A percentile compares a stretch with the other conserved stretches of the same genome.
Conservation (phyloP, 2,329 filamentous ascomycete genomes). For the Scedosporium dehoogii region DNA sequence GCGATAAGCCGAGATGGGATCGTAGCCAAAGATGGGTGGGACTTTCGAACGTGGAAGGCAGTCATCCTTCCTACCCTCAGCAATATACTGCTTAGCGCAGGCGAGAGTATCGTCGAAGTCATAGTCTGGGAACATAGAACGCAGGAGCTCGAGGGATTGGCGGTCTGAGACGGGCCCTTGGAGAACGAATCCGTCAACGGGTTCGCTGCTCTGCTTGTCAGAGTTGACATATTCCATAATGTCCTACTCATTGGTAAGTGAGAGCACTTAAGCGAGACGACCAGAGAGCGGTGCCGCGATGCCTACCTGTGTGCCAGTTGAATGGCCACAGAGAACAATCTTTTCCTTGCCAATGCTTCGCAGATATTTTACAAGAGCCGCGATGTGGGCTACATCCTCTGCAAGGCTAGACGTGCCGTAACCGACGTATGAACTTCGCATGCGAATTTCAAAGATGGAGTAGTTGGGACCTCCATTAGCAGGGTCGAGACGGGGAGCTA, state of each 20-base stretch:
- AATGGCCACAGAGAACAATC: conserved; percentile 48
- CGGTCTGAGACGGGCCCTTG: conserved; percentile 75
- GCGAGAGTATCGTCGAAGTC: conserved; percentile 35
- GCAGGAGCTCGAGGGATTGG: conserved; percentile 44
- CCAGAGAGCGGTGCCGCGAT: neutral
- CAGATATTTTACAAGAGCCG: conserved; percentile 42
- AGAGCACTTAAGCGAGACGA: neutral
- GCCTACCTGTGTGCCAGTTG: conserved; percentile 45
- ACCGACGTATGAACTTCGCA: conserved; percentile 42
- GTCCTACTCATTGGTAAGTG: conserved; percentile 27
- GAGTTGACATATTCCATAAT: conserved; percentile 44
- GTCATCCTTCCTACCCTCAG: conserved; percentile 41
- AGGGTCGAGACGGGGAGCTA: conserved; percentile 31
- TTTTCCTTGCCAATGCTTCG: conserved; percentile 37
- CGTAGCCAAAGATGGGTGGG: conserved; percentile 24
- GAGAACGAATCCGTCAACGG: conserved; percentile 66
- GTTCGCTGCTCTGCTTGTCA: conserved; percentile 27
- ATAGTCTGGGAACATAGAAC: conserved; percentile 19
- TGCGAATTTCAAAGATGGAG: conserved; percentile 46
- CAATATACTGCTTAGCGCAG: conserved; percentile 44
- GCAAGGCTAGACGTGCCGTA: conserved; percentile 40
- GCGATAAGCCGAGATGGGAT: conserved; percentile 42
- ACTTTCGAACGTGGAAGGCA: conserved; percentile 40
- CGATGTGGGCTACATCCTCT: conserved; percentile 44
- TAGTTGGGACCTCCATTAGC: conserved; percentile 29